These are phyloP conservation scores for Marasmius oreades DNA, from an alignment of 1,284 basidiomycete species.

Conservation along the genomic window DNA sequence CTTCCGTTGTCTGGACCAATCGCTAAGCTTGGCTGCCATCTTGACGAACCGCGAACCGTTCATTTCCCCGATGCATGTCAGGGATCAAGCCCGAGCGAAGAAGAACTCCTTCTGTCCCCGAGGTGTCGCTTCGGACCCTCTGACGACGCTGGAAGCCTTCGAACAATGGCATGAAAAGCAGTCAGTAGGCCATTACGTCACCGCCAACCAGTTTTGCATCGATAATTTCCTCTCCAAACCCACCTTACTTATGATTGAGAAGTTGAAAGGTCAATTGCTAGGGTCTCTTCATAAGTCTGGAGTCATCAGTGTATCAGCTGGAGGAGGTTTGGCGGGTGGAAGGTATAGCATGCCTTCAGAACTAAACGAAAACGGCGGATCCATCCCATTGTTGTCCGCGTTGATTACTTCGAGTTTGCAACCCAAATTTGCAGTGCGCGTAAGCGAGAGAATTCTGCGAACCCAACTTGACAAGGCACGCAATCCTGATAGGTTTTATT, in stretches of 20 bases:
- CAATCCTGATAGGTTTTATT: not conserved
- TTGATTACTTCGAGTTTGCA: slow-evolving; percentile 86
- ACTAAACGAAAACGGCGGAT: slow-evolving; percentile 75
- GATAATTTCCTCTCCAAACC: slow-evolving; percentile 91
- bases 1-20: slow-evolving; percentile 91
- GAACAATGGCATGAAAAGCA: slow-evolving; percentile 80
- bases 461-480: slow-evolving; percentile 87
- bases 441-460: slow-evolving; percentile 69
- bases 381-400: slow-evolving; percentile 79
- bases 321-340: slow-evolving; percentile 25
- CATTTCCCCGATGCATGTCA: slow-evolving; percentile 74
- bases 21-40: slow-evolving; percentile 87
- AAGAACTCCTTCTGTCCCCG: slow-evolving; percentile 82
- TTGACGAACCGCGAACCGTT: slow-evolving; percentile 91
- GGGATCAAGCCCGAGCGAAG: slow-evolving; percentile 58
- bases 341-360: slow-evolving; percentile 52
- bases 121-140: slow-evolving; percentile 82
- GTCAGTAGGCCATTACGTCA: slow-evolving; percentile 54
- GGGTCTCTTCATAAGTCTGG: slow-evolving; percentile 79
- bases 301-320: slow-evolving; percentile 77
- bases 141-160: slow-evolving; percentile 82
- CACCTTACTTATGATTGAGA: slow-evolving; percentile 80
- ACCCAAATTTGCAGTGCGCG: slow-evolving; percentile 91
- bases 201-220: slow-evolving; percentile 75
- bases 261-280: slow-evolving; percentile 81